A percentile compares a stretch with the other conserved stretches of the same genome.
These are phyloP conservation scores for Isoetes engelmannii DNA, from an alignment of 83 land plant species.

Conservation along the genomic window DNA sequence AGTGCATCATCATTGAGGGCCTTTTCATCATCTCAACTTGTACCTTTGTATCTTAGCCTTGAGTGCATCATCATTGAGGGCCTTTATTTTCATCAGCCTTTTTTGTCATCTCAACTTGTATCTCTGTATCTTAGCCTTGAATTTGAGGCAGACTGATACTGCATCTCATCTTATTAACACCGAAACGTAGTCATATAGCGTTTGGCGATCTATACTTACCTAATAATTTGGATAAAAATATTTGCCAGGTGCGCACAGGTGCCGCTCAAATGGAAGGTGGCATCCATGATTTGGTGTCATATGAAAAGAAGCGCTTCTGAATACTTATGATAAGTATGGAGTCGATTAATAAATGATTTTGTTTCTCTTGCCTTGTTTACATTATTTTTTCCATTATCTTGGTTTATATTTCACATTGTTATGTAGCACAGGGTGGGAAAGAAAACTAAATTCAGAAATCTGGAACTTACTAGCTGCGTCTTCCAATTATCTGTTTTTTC, in stretches of 20 bases:
- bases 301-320: constrained; percentile 84
- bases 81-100: no score
- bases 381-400: no score
- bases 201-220: no score
- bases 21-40: not conserved
- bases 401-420: no score
- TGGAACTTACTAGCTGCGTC: no score
- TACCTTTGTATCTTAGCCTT: not conserved
- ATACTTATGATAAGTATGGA: not conserved
- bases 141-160: not conserved
- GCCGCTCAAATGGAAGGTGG: constrained; percentile 98
- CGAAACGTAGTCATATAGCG: no score
- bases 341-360: no score
- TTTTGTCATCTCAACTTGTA: not conserved
- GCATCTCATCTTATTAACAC: not conserved
- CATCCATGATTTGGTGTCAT: constrained; percentile 74
- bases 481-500: no score
- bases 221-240: not conserved
- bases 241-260: constrained; percentile 69
- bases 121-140: not conserved
- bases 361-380: no score
- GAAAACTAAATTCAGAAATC: no score
- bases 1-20: no score
- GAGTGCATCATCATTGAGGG: not conserved
- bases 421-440: no score